Percentiles rank a stretch among this genome's conserved stretches.
These are phyloP conservation scores for Paraglomus brasilianum DNA, from an alignment of 192 early-diverging fungal genomes.

Conservation along the genomic window DNA sequence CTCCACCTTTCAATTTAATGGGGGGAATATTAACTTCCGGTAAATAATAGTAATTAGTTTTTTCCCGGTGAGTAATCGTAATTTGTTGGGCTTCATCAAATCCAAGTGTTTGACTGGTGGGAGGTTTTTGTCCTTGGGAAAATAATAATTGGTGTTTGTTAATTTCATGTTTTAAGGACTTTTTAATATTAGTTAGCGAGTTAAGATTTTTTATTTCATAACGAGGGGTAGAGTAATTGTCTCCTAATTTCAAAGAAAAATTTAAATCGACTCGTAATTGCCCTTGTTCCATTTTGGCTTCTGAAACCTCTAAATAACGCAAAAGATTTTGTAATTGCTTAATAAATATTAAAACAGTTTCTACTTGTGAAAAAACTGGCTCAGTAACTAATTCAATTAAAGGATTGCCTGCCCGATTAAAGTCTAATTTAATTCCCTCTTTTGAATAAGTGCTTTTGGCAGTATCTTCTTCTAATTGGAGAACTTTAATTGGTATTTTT, in stretches of 20 bases:
- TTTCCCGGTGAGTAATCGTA: not conserved
- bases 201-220: conserved; percentile 20
- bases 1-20: not conserved
- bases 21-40: conserved; percentile 11
- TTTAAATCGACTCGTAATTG: conserved; percentile 10
- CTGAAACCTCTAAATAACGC: conserved; percentile 9
- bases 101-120: not conserved
- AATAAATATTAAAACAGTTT: conserved; percentile 11
- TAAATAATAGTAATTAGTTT: conserved; percentile 1
- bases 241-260: conserved; percentile 4
- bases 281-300: conserved; percentile 18
- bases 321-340: conserved; percentile 5
- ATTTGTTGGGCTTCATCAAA: conserved; percentile 11
- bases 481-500: conserved; percentile 9
- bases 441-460: not conserved
- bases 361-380: conserved; percentile 4
- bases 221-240: conserved; percentile 1
- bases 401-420: conserved; percentile 10
- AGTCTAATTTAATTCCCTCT: conserved; percentile 19
- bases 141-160: not conserved
- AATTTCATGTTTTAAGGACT: conserved; percentile 9
- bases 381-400: conserved; percentile 16
- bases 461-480: conserved; percentile 15
- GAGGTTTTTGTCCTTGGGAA: conserved; percentile 5
- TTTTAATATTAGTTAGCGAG: not conserved